phyloP scores from a whole-genome alignment of 305 asterid species.

The Fraxinus sp. region DNA sequence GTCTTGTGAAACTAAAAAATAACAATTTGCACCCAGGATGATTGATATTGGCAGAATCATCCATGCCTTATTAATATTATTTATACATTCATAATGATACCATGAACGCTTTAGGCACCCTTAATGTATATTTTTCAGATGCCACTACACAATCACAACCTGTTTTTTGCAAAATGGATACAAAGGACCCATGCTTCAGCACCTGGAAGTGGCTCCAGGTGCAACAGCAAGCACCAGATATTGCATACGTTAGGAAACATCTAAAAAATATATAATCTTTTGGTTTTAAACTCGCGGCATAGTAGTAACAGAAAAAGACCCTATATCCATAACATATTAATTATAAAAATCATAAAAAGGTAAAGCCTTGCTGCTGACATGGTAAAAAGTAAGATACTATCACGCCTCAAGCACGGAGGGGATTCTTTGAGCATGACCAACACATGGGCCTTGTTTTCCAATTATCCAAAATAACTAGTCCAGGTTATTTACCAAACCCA shows the following conservation, averaged over 20 bases:
- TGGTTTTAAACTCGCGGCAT: not conserved
- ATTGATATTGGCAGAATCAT: not conserved
- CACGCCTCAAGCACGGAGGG: not conserved
- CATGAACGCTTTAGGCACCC: not conserved
- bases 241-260: not conserved
- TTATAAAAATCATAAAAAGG: not conserved
- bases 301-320: not conserved
- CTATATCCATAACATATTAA: not conserved
- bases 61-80: not conserved
- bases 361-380: not conserved
- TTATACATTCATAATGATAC: not conserved
- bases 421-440: not conserved
- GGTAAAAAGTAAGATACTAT: not conserved
- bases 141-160: not conserved
- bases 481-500: not conserved
- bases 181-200: not conserved
- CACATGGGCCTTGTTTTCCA: not conserved
- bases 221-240: not conserved
- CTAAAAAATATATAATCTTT: not conserved
- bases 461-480: not conserved
- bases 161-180: not conserved
- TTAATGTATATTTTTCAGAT: not conserved
- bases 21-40: not conserved
- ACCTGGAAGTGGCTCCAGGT: not conserved
- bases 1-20: not conserved